Evolutionary conservation across 345 rosid species (phyloP), one percentile per base, ranked within the genome.

Genomic region (Salix brachista): DNA sequence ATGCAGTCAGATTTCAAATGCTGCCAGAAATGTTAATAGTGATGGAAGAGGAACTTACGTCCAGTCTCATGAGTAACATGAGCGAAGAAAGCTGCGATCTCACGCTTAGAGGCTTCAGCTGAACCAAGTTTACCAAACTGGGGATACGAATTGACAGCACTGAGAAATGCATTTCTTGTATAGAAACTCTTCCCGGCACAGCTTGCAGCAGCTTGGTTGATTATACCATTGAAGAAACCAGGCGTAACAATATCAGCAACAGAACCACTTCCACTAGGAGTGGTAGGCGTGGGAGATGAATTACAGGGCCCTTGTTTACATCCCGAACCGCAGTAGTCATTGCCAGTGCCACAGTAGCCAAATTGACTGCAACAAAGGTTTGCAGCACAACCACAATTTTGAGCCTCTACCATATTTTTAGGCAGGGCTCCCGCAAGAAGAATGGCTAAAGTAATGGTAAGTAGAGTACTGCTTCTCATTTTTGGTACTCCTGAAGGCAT

Each of bases 21-120:
- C 11, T 0, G 16, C 30, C 9, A 30, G 3, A 13, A 13, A 65
- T 17, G 21, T 17, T 13, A 14, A 16, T 28, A 65, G 11, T 4
- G 25, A 13, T 36, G 71, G 50, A 36, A 4, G 13, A n/a, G 30
- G 9, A 7, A n/a, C 84, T 82, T 74, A 87, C 88, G 72, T 75
- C 83, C 84, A 19, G 88, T 88, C 48, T 83, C 91, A 70, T 87
- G 90, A 0, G 88, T 83, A 37, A 86, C 81, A 26, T 87, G 88
- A 36, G 86, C 91, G 13, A 89, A 89, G 67, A 84, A 83, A 0
- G 89, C 89, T 0, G 89, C 89, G 4, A 87, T 81, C 79, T 89
- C 91, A n/a, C 90, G 82, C 75, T 76, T 87, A 8, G 91, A 87
- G 67, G 73, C 81, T 26, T 80, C 85, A 8, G 12, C 58, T 0